phyloP scores from a whole-genome alignment of 176 grass and related monocot genomes.

The Eragrostis curvula region DNA sequence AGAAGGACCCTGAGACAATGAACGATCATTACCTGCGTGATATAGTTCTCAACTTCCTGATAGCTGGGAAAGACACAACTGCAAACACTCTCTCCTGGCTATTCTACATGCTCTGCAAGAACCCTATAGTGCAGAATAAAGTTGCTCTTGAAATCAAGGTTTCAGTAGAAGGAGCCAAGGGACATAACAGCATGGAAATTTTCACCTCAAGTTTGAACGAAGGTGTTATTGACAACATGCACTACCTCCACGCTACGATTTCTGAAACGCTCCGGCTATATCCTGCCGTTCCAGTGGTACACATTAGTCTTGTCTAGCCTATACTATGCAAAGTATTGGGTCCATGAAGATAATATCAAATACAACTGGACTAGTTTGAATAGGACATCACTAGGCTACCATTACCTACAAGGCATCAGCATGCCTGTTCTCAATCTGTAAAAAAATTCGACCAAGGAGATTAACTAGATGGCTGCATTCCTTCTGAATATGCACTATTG shows the following conservation, averaged over 20 bases:
- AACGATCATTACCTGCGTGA: constrained; percentile 68
- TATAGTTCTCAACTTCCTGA: constrained; percentile 74
- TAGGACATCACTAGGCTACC: neutral
- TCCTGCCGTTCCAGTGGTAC: constrained; percentile 75
- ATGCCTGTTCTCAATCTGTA: neutral
- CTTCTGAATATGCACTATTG: neutral
- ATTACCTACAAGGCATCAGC: neutral
- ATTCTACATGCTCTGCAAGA: constrained; percentile 77
- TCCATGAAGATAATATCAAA: constrained; percentile 7
- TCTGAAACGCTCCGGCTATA: constrained; percentile 70
- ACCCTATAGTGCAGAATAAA: constrained; percentile 68
- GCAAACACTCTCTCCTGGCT: constrained; percentile 77
- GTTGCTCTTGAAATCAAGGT: constrained; percentile 54
- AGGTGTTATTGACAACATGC: constrained; percentile 57
- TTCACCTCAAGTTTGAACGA: constrained; percentile 48
- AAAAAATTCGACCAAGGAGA: neutral
- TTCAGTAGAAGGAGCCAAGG: constrained; percentile 6
- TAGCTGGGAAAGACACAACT: constrained; percentile 79
- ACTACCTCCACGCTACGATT: constrained; percentile 62
- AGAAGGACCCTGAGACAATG: constrained; percentile 51
- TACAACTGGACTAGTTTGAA: neutral
- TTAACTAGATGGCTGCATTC: constrained; percentile 15
- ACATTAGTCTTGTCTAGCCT: constrained; percentile 13
- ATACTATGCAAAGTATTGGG: constrained; percentile 12
- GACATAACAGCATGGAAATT: constrained; percentile 21